These are phyloP conservation scores for Bipolaris cookei DNA, from an alignment of 2,329 filamentous ascomycete genomes.

Conservation along the genomic window DNA sequence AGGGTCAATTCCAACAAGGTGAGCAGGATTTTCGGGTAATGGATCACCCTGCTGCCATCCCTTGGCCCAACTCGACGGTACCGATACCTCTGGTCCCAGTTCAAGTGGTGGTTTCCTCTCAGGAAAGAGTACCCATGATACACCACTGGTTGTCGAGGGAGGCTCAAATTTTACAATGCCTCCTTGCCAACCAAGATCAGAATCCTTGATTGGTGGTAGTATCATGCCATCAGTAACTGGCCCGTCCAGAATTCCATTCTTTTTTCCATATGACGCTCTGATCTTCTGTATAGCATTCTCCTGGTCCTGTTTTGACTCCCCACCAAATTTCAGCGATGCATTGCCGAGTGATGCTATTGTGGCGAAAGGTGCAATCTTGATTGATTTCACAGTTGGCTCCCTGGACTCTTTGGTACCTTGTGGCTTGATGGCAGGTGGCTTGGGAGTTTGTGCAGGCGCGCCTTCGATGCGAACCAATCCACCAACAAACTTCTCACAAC, in stretches of 20 bases:
- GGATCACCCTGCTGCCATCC: slow-evolving; percentile 62
- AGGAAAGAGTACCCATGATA: slow-evolving; percentile 77
- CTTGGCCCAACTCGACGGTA: slow-evolving; percentile 61
- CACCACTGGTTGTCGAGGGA: slow-evolving; percentile 40
- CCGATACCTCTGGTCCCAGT: slow-evolving; percentile 74
- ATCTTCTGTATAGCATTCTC: slow-evolving; percentile 78
- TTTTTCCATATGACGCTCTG: slow-evolving; percentile 71
- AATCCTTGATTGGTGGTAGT: slow-evolving; percentile 65
- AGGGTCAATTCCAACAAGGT: slow-evolving; percentile 83
- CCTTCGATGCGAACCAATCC: slow-evolving; percentile 87
- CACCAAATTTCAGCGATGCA: slow-evolving; percentile 81
- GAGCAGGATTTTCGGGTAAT: slow-evolving; percentile 60
- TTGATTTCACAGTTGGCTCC: slow-evolving; percentile 62
- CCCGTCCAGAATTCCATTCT: slow-evolving; percentile 73
- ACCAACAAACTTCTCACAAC: slow-evolving; percentile 75
- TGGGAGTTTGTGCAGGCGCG: slow-evolving; percentile 73
- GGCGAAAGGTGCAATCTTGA: slow-evolving; percentile 84
- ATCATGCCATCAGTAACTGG: slow-evolving; percentile 90
- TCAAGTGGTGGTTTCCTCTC: slow-evolving; percentile 77
- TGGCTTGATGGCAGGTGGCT: slow-evolving; percentile 58
- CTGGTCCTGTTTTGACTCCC: slow-evolving; percentile 81
- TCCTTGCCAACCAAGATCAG: slow-evolving; percentile 74
- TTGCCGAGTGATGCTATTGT: slow-evolving; percentile 61
- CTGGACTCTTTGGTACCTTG: slow-evolving; percentile 48
- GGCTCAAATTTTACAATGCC: slow-evolving; percentile 82